These are phyloP conservation scores for Nematocida sp. DNA, from an alignment of 371 early-diverging fungal genomes.

Conservation along the genomic window DNA sequence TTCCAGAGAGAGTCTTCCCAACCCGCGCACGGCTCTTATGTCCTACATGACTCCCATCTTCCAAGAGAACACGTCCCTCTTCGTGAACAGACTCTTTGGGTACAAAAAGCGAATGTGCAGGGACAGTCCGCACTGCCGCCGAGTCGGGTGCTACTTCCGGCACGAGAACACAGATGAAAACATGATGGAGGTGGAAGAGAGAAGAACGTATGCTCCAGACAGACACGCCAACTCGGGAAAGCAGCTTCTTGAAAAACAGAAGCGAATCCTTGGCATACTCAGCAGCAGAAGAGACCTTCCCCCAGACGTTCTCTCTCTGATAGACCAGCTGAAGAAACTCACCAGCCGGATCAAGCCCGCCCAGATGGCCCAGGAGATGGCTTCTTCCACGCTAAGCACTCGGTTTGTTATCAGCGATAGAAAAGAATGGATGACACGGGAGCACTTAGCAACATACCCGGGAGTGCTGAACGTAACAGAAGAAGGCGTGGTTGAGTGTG, in stretches of 20 bases:
- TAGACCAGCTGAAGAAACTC: conserved; percentile 41
- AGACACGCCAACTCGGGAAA: background rate
- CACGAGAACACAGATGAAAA: conserved; percentile 14
- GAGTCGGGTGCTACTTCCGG: conserved; percentile 35
- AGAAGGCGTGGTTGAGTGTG: conserved; percentile 33
- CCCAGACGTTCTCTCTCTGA: background rate
- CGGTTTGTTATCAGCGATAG: conserved; percentile 38
- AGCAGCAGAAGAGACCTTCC: conserved; percentile 34
- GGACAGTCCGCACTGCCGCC: conserved; percentile 39
- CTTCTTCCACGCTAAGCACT: background rate
- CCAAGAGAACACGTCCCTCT: conserved; percentile 44
- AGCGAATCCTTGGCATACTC: conserved; percentile 34
- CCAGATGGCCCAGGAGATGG: too few species aligned
- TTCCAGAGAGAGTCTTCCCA: background rate
- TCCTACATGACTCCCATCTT: conserved; percentile 48
- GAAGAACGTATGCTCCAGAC: background rate
- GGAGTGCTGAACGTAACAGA: conserved; percentile 30
- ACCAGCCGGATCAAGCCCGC: background rate
- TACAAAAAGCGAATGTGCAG: conserved; percentile 54
- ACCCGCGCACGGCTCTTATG: conserved; percentile 30
- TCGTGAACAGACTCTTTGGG: conserved; percentile 59
- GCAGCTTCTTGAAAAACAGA: conserved; percentile 22
- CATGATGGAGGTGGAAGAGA: conserved; percentile 43
- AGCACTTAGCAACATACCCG: conserved; percentile 44
- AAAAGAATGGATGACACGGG: conserved; percentile 48